These are phyloP conservation scores for Kluyveromyces wickerhamii DNA, from an alignment of 805 yeast species.

Conservation along the genomic window DNA sequence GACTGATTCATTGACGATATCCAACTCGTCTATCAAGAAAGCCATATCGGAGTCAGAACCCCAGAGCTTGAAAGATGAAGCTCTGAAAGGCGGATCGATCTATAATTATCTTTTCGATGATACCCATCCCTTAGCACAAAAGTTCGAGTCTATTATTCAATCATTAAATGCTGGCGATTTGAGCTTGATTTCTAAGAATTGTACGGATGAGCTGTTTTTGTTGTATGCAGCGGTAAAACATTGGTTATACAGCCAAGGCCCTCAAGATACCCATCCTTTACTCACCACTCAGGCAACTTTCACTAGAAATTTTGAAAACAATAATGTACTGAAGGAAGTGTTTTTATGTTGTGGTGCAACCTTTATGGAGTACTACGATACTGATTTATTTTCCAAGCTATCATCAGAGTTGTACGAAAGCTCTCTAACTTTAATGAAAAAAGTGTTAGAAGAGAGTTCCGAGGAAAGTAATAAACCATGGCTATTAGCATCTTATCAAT, in stretches of 20 bases:
- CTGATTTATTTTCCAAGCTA: constrained; percentile 5
- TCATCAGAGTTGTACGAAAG: constrained; percentile 8
- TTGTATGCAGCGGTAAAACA: constrained; percentile 34
- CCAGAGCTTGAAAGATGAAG: no score
- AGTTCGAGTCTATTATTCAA: not conserved
- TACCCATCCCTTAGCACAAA: constrained; percentile 1
- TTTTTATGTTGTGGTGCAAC: constrained; percentile 11
- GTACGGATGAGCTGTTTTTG: constrained; percentile 8
- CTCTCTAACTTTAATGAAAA: constrained; percentile 6
- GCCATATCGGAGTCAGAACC: not conserved
- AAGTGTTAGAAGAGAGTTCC: constrained; percentile 4
- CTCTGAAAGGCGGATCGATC: not conserved
- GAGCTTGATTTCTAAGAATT: not conserved
- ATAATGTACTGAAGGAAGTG: constrained; percentile 7
- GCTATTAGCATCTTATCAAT: constrained; percentile 10
- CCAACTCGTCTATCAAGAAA: not conserved
- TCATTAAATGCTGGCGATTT: not conserved
- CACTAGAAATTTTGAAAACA: constrained; percentile 25
- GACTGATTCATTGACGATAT: not conserved
- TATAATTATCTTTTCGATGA: constrained; percentile 3
- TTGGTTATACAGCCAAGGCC: constrained; percentile 35
- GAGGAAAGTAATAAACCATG: constrained; percentile 9
- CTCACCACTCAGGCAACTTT: constrained; percentile 36
- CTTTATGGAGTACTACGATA: constrained; percentile 9
- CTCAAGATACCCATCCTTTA: constrained; percentile 35